Base-by-base conservation (phyloP, 768 basidiomycete genomes). In the Tylopilus felleus region DNA sequence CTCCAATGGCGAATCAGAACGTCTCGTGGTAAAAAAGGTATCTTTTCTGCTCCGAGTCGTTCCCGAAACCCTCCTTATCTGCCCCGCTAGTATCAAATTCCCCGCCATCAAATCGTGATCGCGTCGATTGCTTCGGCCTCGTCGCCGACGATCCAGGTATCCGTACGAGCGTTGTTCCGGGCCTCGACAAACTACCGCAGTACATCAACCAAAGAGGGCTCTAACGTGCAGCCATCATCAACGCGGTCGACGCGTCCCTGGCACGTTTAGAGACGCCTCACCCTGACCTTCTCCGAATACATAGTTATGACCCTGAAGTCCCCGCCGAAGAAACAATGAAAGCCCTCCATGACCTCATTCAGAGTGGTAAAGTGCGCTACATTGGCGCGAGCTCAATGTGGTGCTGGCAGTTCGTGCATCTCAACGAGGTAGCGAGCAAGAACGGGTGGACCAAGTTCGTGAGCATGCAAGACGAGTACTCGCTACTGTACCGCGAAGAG, bases 401-500 rank as follows among this genome's bases (percentile, higher is more conserved):
- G 79, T 63, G 75, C 12, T 79, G 77, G 77, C 73, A 78, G 39
- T 76, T 79, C 38, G 71, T 70, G 19, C 58, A 70, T 47, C 64
- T 80, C 65, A 76, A 80, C 50, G 71, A 75, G 29, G 71, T 77
- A 2, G 79, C 79, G 7, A 64, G 68, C 35, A 67, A 67, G 51
- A 62, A 78, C 16, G 74, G 74, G 3, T 80, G 80, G 73, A 81
- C 81, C 5, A 75, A 71, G 54, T 83, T 84, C 55, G 71, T 80
- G 45, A 77, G 79, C 52, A 81, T 83, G 74, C 82, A 84, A 65
- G 33, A 75, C 47, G 76, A 79, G 53, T 44, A 43, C 53, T 80
- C 74, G 35, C 62, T 81, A 6, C 70, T 82, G n/a, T 84, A 84
- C 60, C 73, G 81, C 28, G 77, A 81, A 53, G 80, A 84, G 39